phyloP scores from a whole-genome alignment of 192 early-diverging fungal species.

The Paraglomus occultum region DNA sequence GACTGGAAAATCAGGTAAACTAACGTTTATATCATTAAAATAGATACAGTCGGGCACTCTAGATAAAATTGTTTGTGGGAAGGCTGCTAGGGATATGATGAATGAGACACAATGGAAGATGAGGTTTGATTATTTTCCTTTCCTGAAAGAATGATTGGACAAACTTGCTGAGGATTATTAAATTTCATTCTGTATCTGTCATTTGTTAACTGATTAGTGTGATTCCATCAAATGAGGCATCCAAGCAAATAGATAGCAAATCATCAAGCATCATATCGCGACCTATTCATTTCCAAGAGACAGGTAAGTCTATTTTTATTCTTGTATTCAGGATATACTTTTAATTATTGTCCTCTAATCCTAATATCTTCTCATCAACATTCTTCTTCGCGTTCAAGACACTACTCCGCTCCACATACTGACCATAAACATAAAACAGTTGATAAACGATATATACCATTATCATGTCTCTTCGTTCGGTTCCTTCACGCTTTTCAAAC shows the following conservation, averaged over 20 bases:
- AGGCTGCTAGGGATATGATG: constrained; percentile 54
- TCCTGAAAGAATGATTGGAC: too few relatives aligned
- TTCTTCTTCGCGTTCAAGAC: neutral
- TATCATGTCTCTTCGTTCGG: constrained; percentile 29
- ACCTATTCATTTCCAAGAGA: too few relatives aligned
- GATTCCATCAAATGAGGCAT: neutral
- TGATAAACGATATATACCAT: constrained; percentile 31
- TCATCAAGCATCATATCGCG: too few relatives aligned
- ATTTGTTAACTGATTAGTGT: too few relatives aligned
- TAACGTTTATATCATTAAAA: neutral
- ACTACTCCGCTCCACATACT: constrained; percentile 4
- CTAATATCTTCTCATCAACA: too few relatives aligned
- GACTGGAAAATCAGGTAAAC: constrained; percentile 3
- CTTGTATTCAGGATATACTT: too few relatives aligned
- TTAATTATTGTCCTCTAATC: too few relatives aligned
- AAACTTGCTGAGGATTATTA: too few relatives aligned
- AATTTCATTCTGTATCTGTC: too few relatives aligned
- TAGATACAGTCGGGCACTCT: constrained; percentile 76
- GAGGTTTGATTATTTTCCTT: constrained; percentile 35
- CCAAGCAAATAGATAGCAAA: too few relatives aligned
- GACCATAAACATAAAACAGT: constrained; percentile 27
- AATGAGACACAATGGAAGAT: constrained; percentile 51
- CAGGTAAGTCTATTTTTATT: too few relatives aligned
- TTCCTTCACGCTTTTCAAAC: constrained; percentile 1
- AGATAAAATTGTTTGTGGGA: constrained; percentile 60